These are phyloP conservation scores for Pterocarpus macrocarpus DNA, from an alignment of 306 rosid genomes.

Conservation along the genomic window DNA sequence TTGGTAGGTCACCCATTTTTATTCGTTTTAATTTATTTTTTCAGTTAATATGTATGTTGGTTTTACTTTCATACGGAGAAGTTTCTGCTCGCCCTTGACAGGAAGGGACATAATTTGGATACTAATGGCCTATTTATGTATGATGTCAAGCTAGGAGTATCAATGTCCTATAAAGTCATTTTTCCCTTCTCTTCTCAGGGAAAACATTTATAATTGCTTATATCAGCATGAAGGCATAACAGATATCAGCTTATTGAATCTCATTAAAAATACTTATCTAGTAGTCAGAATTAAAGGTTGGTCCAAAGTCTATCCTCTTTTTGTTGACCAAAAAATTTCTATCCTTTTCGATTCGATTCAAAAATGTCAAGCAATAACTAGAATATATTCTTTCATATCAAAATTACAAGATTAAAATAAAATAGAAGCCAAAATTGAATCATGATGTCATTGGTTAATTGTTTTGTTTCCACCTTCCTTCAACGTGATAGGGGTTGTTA, in stretches of 20 bases:
- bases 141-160: background rate
- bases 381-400: background rate
- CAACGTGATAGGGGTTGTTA: background rate
- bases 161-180: background rate
- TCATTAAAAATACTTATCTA: background rate
- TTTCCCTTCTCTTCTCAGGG: background rate
- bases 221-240: background rate
- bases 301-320: background rate
- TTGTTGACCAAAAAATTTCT: background rate
- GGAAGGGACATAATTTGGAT: background rate
- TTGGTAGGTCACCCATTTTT: background rate
- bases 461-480: background rate
- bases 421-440: background rate
- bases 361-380: background rate
- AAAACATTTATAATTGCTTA: background rate
- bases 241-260: background rate
- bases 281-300: background rate
- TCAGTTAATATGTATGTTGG: background rate
- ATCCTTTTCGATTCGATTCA: conserved; percentile 14
- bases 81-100: too few species aligned
- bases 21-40: background rate
- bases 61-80: too few species aligned
- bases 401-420: background rate
- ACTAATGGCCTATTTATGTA: background rate
- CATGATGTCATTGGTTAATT: background rate